phyloP scores from a whole-genome alignment of 768 basidiomycete genomes.

The Cystofilobasidium macerans region DNA sequence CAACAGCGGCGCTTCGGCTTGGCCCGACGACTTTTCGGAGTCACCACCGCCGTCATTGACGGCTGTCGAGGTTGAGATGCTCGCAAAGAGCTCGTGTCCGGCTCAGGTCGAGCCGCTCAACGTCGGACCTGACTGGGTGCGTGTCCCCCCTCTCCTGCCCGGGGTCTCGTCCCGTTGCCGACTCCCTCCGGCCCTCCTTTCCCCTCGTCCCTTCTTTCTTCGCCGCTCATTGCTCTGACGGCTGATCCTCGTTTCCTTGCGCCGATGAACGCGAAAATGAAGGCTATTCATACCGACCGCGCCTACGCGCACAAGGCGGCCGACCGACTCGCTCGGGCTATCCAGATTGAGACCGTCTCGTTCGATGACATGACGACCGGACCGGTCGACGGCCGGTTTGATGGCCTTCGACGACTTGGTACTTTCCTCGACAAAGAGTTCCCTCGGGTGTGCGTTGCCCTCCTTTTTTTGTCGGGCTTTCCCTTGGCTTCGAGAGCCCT shows the following conservation, averaged over 20 bases:
- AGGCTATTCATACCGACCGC: slow-evolving; percentile 9
- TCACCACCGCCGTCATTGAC: not conserved
- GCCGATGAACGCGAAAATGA: not conserved
- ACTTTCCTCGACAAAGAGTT: slow-evolving; percentile 18
- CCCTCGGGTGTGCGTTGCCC: slow-evolving; percentile 2
- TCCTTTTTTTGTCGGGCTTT: not conserved
- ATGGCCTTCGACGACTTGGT: not conserved
- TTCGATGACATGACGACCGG: slow-evolving; percentile 16
- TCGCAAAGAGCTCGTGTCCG: slow-evolving; percentile 12
- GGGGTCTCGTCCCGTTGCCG: too few relatives aligned
- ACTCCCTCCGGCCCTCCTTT: not conserved
- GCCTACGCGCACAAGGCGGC: slow-evolving; percentile 2
- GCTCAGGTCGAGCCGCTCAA: slow-evolving; percentile 15
- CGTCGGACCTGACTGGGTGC: slow-evolving; percentile 15
- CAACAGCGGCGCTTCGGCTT: too few relatives aligned
- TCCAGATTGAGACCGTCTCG: slow-evolving; percentile 10
- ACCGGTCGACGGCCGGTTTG: slow-evolving; percentile 7
- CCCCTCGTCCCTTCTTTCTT: not conserved
- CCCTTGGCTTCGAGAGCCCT: not conserved
- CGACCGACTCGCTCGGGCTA: slow-evolving; percentile 9
- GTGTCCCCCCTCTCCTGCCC: not conserved
- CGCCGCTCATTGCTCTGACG: not conserved
- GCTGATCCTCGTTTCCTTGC: not conserved
- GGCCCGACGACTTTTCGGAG: too few relatives aligned
- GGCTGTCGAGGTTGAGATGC: too few relatives aligned